phyloP scores from a whole-genome alignment of 192 early-diverging fungal species.

The Piromyces sp. region DNA sequence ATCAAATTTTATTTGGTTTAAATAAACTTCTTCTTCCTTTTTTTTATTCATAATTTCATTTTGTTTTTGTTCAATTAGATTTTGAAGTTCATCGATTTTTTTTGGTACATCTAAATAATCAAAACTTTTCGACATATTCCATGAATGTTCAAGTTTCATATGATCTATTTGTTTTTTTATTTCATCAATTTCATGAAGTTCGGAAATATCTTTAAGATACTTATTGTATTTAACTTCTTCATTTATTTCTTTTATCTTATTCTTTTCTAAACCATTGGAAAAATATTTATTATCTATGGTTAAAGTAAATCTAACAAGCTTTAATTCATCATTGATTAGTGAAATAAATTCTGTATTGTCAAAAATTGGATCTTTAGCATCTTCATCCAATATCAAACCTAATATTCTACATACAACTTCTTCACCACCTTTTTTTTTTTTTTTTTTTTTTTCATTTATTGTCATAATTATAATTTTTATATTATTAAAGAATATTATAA shows the following conservation, averaged over 20 bases:
- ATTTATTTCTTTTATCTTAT: background rate
- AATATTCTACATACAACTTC: background rate
- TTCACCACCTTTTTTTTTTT: background rate
- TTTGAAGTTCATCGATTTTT: background rate
- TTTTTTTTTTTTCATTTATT: too few species aligned
- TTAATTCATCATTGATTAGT: background rate
- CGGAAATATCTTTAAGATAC: background rate
- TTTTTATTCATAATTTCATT: background rate
- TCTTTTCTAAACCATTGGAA: background rate
- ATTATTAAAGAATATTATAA: too few species aligned
- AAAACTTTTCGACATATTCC: background rate
- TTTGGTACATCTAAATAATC: background rate
- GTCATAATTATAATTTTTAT: too few species aligned
- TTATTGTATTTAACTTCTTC: background rate
- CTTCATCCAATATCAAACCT: background rate
- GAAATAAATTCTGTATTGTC: background rate
- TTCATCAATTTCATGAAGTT: background rate
- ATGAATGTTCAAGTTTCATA: background rate
- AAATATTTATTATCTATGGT: background rate
- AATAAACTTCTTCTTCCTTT: too few species aligned
- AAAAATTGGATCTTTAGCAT: background rate
- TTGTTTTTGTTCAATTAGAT: background rate
- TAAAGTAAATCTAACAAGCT: background rate
- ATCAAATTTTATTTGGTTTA: background rate
- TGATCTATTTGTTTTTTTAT: background rate